Base-by-base conservation (phyloP, 352 stramenopile species). In the Pythium phragmiticola region DNA sequence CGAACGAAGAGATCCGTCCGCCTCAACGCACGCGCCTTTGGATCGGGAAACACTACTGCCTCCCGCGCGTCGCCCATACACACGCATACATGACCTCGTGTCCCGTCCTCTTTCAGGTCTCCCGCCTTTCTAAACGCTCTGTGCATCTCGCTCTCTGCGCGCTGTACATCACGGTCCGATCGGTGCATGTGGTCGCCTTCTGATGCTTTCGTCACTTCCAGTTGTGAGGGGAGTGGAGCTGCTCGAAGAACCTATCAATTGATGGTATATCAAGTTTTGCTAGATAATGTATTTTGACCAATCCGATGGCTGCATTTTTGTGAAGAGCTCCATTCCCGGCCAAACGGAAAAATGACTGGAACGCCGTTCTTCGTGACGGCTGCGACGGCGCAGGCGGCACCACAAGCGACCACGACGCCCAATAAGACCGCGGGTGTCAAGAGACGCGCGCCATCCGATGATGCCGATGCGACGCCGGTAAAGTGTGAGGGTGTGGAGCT, bases 121-220 rank as follows among this genome's bases (percentile, higher is more conserved):
- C 43, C 7, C 17, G 12, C 57, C 49, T 33, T 52, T 30, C 26
- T 30, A 30, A 21, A 34, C 30, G 49, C 21, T 23, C 33, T 53
- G 41, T 19, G n/a, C 43, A 42, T 48, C 16, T 39, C 19, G 9
- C 14, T 16, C 33, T n/a, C 48, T 49, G 47, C 28, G 47, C 28
- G 30, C 7, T n/a, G 48, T 37, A 23, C 51, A 60, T 45, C 41
- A 36, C 57, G 51, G 36, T 62, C 45, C 46, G 41, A 58, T 67
- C 57, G 41, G 52, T 36, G 4, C 11, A 19, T 51, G 37, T 30
- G 26, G 26, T 30, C 26, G 26, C 26, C 26, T 30, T 30, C 52
- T 6, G 26, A 84, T 79, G 26, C 89, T 79, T 60, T 60, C 54
- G 82, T 90, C 82, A 88, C 56, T 74, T 90, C 79, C 82, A 88